These are phyloP conservation scores for Sherardia arvensis DNA, from an alignment of 257 asterid genomes.

Conservation along the genomic window DNA sequence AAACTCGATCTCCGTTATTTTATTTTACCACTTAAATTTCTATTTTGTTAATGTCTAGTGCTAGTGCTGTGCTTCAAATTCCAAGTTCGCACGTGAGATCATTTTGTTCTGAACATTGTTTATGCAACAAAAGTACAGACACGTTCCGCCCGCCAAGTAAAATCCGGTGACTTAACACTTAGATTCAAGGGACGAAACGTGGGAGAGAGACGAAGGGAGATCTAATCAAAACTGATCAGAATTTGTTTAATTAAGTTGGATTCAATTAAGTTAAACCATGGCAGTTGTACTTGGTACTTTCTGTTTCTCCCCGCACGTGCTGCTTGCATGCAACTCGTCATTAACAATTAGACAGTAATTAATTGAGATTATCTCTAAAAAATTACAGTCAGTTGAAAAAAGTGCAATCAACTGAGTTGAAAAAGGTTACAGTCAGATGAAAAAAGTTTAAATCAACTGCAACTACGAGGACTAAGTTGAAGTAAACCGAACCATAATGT, in stretches of 20 bases:
- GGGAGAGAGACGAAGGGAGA: slow-evolving; percentile 16
- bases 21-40: no score
- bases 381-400: no score
- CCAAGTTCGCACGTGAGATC: background rate
- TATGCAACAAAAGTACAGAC: slow-evolving; percentile 2
- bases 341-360: no score
- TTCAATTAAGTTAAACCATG: background rate
- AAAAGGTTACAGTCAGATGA: no score
- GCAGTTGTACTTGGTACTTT: slow-evolving; percentile 14
- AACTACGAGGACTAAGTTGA: no score
- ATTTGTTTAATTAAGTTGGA: background rate
- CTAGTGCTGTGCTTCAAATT: background rate
- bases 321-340: background rate
- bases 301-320: slow-evolving; percentile 36
- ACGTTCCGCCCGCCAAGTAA: slow-evolving; percentile 15
- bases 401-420: no score
- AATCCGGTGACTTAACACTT: background rate
- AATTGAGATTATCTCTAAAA: no score
- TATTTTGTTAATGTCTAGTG: background rate
- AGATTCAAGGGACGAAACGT: slow-evolving; percentile 1
- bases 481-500: no score
- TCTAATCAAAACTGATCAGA: background rate
- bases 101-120: background rate
- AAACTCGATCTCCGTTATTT: no score
- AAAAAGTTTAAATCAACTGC: no score